Evolutionary conservation across 2,329 filamentous ascomycete genomes (phyloP).

Genomic region (Ceratocystis cubensis): DNA sequence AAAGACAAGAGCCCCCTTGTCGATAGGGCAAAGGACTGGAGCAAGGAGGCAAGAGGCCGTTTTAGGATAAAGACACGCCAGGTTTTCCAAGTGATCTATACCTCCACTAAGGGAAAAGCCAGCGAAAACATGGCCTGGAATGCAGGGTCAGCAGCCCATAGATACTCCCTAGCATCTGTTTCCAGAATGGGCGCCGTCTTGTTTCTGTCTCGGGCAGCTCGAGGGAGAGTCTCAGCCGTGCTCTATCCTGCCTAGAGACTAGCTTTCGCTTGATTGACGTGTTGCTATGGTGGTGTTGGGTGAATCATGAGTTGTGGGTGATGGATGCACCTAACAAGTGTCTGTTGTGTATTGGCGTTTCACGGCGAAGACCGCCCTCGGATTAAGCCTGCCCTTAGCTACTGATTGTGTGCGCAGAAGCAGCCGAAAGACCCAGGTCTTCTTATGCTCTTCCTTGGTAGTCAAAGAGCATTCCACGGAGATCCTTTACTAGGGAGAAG

Average conservation of each 20-base stretch:
- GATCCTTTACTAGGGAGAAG: no score
- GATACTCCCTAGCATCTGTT: neutral
- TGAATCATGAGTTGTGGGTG: no score
- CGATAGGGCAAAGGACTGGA: neutral
- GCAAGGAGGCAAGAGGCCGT: neutral
- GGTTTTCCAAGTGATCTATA: neutral
- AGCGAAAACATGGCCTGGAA: neutral
- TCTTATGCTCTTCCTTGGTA: no score
- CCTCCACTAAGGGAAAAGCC: neutral
- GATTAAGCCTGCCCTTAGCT: no score
- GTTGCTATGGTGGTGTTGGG: no score
- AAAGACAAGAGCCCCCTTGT: neutral
- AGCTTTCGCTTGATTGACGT: no score
- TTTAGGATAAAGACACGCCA: neutral
- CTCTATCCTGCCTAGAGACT: neutral
- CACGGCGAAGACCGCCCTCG: no score
- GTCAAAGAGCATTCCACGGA: no score
- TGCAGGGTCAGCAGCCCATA: neutral
- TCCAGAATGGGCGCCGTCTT: neutral
- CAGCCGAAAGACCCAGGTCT: no score
- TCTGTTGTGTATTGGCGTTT: no score
- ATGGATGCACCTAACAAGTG: no score
- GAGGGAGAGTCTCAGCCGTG: neutral
- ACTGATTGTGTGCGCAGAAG: no score
- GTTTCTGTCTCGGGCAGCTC: constrained; percentile 5